Base-by-base conservation (phyloP, 768 basidiomycete species). In the Leccinum incarnatum region DNA sequence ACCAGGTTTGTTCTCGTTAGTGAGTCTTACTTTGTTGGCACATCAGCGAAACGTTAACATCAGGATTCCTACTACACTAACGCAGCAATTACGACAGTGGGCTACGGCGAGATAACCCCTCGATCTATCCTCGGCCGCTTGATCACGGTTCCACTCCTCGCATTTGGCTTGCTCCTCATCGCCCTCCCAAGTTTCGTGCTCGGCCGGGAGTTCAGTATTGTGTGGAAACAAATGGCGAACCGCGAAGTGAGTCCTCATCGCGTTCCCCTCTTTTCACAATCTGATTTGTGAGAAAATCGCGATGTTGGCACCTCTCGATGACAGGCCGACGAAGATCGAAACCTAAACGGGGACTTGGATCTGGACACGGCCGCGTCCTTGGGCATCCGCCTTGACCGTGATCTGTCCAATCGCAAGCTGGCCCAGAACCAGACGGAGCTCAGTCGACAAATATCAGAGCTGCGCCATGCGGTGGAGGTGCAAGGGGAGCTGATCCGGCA, bases 141-240 rank as follows among this genome's bases (percentile, higher is more conserved):
- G 36, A 78, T 96, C 64, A 93, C 94, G 0, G 76, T 95, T 1
- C 94, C 94, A 0, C 81, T 97, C 19, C 84, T 97, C 51, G 81
- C 92, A 12, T 95, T 92, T 64, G 94, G 94, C 3, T 79, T 96
- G 10, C 79, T 97, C 0, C 79, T 95, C 45, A 94, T 97, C 67
- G 95, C 94, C 0, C 80, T 96, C 5, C 94, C 94, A 7, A 89
- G 86, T 66, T 96, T 97, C 67, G 94, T 97, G 1, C 83, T 97
- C 14, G 94, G 94, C 0, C 77, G 93, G 37, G 93, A 97, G 69
- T 97, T 97, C 70, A 92, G 91, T 59, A 76, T 87, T 12, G 91
- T 95, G 1, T 97, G 93, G 89, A 92, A 95, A 57, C 80, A 79
- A 30, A 93, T 95, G 91, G 80, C 79, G 1, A 74, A 69, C 19